Base-by-base conservation (phyloP, 192 early-diverging fungal species). In the Gigaspora rosea region DNA sequence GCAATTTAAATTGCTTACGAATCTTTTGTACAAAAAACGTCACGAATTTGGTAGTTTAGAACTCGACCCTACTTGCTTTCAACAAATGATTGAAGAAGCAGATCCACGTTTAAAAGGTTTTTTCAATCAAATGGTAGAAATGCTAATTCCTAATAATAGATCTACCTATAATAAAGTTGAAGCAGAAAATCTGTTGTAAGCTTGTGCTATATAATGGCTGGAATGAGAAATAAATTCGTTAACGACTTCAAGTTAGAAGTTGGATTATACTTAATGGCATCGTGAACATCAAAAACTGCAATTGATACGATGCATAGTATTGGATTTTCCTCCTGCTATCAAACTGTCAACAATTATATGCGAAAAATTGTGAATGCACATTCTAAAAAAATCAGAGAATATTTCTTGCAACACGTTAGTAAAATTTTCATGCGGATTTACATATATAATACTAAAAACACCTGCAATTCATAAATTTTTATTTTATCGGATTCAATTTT, bases 181-280 rank as follows among this genome's bases (percentile, higher is more conserved):
- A 46, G 4, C 63, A 47, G 47, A 65, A 65, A 65, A 65, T 18
- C 63, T 8, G 36, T 65, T 46, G 36, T 65, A 15, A 65, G 35
- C 0, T 47, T 65, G 13, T 65, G 63, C 1, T 65, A 65, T n/a
- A 46, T 41, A 46, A 15, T 33, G 22, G 63, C 35, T 6, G 63
- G 35, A 16, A 46, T 65, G 7, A 12, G 36, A 35, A 35, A 41
- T 10, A 65, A 65, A 47, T 41, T 65, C 18, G 36, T 15, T 4
- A 65, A 65, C 47, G 59, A 62, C 16, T 62, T 62, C 20, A 62
- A 62, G 9, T 33, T 62, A 62, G 20, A 62, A 62, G 9, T 62
- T 33, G 27, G 22, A 27, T 62, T 62, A 27, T 62, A 62, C 8
- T 35, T 62, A 62, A 35, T 0, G 8, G 20, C 9, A 62, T 27